Percentiles rank a stretch among this genome's conserved stretches.
Conservation (phyloP, 768 basidiomycete genomes). For the Amanita muscaria region DNA sequence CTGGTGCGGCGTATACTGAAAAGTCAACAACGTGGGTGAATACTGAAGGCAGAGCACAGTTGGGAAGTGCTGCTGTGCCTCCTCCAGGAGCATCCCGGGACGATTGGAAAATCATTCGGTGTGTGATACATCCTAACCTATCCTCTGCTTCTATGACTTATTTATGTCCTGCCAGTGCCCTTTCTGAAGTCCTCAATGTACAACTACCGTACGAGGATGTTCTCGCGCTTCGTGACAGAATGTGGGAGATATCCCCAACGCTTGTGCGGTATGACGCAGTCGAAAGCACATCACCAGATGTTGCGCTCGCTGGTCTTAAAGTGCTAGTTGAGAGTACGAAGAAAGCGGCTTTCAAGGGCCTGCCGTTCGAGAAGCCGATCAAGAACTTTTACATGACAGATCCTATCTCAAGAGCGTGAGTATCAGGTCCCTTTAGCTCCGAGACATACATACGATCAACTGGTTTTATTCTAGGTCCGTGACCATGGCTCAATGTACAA, state of each 20-base stretch:
- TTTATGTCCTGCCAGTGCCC: constrained; percentile 44
- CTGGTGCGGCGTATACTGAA: constrained; percentile 92
- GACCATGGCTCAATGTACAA: constrained; percentile 92
- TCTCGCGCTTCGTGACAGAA: constrained; percentile 73
- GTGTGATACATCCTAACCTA: constrained; percentile 16
- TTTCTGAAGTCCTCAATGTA: constrained; percentile 77
- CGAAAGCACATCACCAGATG: constrained; percentile 67
- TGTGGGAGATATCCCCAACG: constrained; percentile 95
- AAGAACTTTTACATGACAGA: constrained; percentile 95
- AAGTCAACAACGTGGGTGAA: constrained; percentile 88
- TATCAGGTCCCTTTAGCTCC: constrained; percentile 15
- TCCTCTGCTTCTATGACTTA: not conserved
- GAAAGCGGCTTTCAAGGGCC: constrained; percentile 43
- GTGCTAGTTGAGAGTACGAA: constrained; percentile 41
- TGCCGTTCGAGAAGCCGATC: constrained; percentile 71
- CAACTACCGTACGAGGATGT: constrained; percentile 89
- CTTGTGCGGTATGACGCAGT: constrained; percentile 77
- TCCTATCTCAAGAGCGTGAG: constrained; percentile 86
- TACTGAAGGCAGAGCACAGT: constrained; percentile 88
- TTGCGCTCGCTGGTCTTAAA: constrained; percentile 64
- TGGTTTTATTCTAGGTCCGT: constrained; percentile 50
- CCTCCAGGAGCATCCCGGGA: constrained; percentile 94
- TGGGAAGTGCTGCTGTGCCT: constrained; percentile 84
- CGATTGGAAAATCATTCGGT: constrained; percentile 97
- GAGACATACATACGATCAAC: not conserved